Evolutionary conservation across 257 asterid species (phyloP).

Genomic region (Mitragyna speciosa): DNA sequence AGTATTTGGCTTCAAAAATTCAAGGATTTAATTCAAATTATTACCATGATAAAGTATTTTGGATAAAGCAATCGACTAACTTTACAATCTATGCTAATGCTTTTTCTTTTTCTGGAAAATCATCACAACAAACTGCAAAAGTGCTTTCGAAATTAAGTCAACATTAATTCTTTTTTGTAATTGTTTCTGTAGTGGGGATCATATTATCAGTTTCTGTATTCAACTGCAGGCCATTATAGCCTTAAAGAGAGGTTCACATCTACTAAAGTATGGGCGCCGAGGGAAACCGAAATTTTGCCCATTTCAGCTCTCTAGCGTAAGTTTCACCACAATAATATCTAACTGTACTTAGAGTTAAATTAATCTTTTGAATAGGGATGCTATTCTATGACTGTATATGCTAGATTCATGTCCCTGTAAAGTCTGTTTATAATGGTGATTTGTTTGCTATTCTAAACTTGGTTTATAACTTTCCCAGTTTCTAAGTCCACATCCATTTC

Average conservation of each 20-base stretch:
- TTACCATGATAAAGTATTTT: too few species aligned
- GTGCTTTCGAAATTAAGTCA: too few species aligned
- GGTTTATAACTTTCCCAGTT: not conserved
- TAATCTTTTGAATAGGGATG: not conserved
- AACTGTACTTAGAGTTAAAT: not conserved
- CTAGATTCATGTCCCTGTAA: not conserved
- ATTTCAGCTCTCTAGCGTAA: conserved; percentile 62
- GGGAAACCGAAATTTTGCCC: conserved; percentile 80
- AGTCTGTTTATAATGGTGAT: not conserved
- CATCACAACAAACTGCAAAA: too few species aligned
- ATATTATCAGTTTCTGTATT: not conserved
- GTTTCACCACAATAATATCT: conserved; percentile 19
- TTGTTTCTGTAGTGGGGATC: not conserved
- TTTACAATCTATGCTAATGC: too few species aligned
- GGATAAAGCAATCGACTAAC: too few species aligned
- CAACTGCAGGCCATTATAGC: conserved; percentile 61
- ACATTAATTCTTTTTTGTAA: not conserved
- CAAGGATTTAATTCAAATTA: too few species aligned
- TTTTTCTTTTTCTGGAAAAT: too few species aligned
- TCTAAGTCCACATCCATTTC: not conserved
- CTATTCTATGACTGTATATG: not conserved
- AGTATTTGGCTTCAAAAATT: not conserved
- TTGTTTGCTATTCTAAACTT: not conserved
- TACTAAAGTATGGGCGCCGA: conserved; percentile 70
- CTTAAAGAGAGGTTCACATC: conserved; percentile 61